Percentiles rank a stretch among this genome's conserved stretches.
Evolutionary conservation across 1,284 basidiomycete species (phyloP).

Genomic region (Cutaneotrichosporon daszewskae): DNA sequence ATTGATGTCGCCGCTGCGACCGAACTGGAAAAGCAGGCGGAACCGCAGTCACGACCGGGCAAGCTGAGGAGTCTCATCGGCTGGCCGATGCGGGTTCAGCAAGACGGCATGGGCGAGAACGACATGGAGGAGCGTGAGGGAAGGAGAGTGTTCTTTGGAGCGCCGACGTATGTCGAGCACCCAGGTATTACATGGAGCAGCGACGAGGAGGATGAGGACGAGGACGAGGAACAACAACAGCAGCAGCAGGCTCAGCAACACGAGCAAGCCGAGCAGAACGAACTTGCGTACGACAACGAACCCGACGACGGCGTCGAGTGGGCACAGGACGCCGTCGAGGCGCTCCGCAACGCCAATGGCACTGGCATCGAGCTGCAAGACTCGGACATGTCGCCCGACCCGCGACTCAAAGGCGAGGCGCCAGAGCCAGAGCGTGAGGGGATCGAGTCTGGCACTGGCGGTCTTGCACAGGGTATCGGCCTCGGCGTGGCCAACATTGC

Average conservation of each 20-base stretch:
- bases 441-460: no score
- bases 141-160: constrained; percentile 48
- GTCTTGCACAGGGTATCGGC: no score
- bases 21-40: constrained; percentile 17
- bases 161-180: constrained; percentile 52
- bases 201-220: constrained; percentile 61
- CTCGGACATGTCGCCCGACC: constrained; percentile 2
- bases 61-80: constrained; percentile 31
- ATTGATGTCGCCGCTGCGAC: constrained; percentile 64
- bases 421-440: no score
- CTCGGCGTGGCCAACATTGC: no score
- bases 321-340: constrained; percentile 48
- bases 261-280: constrained; percentile 60
- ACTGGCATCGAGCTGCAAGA: constrained; percentile 1
- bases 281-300: constrained; percentile 37
- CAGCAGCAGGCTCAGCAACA: constrained; percentile 58
- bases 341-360: constrained; percentile 25
- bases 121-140: constrained; percentile 19
- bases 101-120: constrained; percentile 13
- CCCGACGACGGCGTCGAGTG: constrained; percentile 52
- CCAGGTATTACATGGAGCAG: constrained; percentile 59
- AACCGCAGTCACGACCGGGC: neutral
- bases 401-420: no score
- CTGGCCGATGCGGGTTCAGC: constrained; percentile 19
- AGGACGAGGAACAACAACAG: constrained; percentile 52